Evolutionary conservation across 495 filamentous ascomycete species (phyloP).

Genomic region (Aspergillus haitiensis): DNA sequence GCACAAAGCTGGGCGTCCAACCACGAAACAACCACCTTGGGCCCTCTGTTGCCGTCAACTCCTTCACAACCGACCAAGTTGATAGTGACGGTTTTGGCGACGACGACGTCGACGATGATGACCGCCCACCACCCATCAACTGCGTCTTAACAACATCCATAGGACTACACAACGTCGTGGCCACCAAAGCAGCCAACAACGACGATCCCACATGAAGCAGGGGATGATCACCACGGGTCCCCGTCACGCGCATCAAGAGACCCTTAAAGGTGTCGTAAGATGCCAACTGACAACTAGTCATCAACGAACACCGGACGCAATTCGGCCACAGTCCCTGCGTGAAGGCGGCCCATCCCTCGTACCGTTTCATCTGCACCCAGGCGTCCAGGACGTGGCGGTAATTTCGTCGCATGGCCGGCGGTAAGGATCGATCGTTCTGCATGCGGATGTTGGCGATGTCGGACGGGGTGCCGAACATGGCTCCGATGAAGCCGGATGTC

Average conservation of each 20-base stretch:
- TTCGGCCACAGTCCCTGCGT: slow-evolving; percentile 85
- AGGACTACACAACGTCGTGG: slow-evolving; percentile 85
- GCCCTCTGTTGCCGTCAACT: slow-evolving; percentile 24
- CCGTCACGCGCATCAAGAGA: slow-evolving; percentile 36
- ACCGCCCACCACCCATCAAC: slow-evolving; percentile 57
- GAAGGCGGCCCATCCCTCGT: slow-evolving; percentile 64
- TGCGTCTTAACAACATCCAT: slow-evolving; percentile 91
- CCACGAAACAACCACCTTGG: slow-evolving; percentile 80
- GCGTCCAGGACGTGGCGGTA: slow-evolving; percentile 83
- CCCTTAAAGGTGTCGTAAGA: slow-evolving; percentile 83
- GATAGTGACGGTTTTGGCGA: slow-evolving; percentile 13
- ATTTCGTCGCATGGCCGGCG: slow-evolving; percentile 63
- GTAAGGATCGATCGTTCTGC: slow-evolving; percentile 83
- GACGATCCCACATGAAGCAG: slow-evolving; percentile 75
- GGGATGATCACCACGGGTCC: slow-evolving; percentile 54
- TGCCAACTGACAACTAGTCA: slow-evolving; percentile 83
- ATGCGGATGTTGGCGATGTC: slow-evolving; percentile 92
- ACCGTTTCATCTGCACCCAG: slow-evolving; percentile 69
- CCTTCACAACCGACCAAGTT: slow-evolving; percentile 18
- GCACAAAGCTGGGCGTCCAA: slow-evolving; percentile 86
- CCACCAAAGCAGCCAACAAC: slow-evolving; percentile 77
- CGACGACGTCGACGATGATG: slow-evolving; percentile 7
- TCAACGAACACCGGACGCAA: slow-evolving; percentile 73
- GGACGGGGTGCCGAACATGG: slow-evolving; percentile 79
- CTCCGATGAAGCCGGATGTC: slow-evolving; percentile 75